phyloP scores from a whole-genome alignment of 2,329 filamentous ascomycete genomes.

The Ceratocystis eucalypticola region DNA sequence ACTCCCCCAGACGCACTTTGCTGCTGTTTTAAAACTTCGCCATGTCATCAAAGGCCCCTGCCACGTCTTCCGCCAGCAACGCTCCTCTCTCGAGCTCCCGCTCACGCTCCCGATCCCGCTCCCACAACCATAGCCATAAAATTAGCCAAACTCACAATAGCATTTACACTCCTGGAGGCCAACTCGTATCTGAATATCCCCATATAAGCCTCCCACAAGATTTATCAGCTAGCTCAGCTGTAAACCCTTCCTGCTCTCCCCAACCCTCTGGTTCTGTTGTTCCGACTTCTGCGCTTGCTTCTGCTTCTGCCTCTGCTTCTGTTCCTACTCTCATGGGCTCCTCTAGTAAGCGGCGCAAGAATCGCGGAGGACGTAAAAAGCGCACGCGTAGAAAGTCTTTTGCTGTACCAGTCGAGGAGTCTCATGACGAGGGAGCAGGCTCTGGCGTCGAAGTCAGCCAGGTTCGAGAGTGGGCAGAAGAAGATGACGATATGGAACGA shows the following conservation, averaged over 20 bases:
- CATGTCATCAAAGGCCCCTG: neutral
- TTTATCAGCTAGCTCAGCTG: neutral
- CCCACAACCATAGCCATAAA: neutral
- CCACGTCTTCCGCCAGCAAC: neutral
- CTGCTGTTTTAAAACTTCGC: conserved; percentile 1
- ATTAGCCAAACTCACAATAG: neutral
- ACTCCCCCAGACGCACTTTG: neutral
- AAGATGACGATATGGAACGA: conserved; percentile 15
- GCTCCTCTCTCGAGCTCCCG: conserved; percentile 1
- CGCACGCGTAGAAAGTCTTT: conserved; percentile 69
- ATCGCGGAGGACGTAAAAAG: conserved; percentile 65
- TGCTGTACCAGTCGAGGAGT: conserved; percentile 47
- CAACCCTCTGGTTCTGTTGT: neutral
- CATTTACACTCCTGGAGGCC: neutral
- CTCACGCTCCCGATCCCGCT: neutral
- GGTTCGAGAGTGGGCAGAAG: conserved; percentile 13
- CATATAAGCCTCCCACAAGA: neutral
- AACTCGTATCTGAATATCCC: neutral
- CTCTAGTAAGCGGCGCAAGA: conserved; percentile 48
- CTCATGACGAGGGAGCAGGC: conserved; percentile 27
- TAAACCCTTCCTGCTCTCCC: neutral
- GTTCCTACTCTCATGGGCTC: conserved; percentile 18
- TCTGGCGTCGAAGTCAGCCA: conserved; percentile 10
- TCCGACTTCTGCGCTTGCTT: neutral
- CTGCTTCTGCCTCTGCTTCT: conserved; percentile 9